Evolutionary conservation across 148 eudicot species (phyloP).

Genomic region (Camellia sinensis): DNA sequence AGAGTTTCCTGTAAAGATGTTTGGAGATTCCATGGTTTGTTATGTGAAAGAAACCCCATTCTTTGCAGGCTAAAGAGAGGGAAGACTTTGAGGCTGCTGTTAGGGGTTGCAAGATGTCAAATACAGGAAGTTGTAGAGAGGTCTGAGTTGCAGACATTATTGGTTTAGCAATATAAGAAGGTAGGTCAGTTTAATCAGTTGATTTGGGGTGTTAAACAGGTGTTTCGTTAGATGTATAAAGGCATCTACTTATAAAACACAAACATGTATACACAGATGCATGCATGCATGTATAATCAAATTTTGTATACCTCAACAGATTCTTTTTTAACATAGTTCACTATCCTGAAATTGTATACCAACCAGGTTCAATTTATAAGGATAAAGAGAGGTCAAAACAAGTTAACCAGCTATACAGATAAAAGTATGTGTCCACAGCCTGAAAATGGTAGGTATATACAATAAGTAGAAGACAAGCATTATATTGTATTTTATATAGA

Average conservation of each 20-base stretch:
- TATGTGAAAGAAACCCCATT: slow-evolving; percentile 80
- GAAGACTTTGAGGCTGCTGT: slow-evolving; percentile 47
- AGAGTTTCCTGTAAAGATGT: slow-evolving; percentile 40
- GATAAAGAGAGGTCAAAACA: too few species aligned
- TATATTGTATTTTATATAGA: not conserved
- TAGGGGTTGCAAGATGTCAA: slow-evolving; percentile 54
- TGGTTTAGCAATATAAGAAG: slow-evolving; percentile 28
- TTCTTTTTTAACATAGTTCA: too few species aligned
- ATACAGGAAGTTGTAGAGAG: slow-evolving; percentile 49
- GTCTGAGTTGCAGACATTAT: slow-evolving; percentile 56
- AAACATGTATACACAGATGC: not conserved
- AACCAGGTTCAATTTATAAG: too few species aligned
- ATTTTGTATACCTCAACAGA: not conserved
- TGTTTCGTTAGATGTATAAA: slow-evolving; percentile 9
- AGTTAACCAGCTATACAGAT: not conserved
- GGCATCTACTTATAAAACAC: not conserved
- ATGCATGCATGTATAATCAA: not conserved
- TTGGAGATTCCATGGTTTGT: slow-evolving; percentile 60
- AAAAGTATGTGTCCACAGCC: not conserved
- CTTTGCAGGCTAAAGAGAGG: slow-evolving; percentile 56
- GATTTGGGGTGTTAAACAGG: slow-evolving; percentile 14
- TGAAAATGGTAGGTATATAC: too few species aligned
- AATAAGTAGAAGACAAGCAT: not conserved
- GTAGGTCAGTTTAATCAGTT: slow-evolving; percentile 33
- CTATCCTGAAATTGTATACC: too few species aligned